A percentile compares a stretch with the other conserved stretches of the same genome.
Evolutionary conservation across 306 rosid species (phyloP).

Genomic region (Cicer chorassanicum): DNA sequence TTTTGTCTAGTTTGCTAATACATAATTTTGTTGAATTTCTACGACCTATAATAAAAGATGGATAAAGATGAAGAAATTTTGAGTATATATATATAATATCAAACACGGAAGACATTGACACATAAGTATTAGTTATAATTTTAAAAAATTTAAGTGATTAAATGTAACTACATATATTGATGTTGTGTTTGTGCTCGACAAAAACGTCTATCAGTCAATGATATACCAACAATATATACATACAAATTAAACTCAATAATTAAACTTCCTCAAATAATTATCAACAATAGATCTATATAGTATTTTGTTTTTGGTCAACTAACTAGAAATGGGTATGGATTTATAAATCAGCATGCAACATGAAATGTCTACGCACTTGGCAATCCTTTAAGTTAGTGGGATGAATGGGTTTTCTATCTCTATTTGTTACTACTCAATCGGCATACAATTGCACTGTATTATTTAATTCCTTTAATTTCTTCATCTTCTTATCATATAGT

Average conservation of each 20-base stretch:
- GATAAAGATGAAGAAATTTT: too few species aligned
- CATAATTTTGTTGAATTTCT: too few species aligned
- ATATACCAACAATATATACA: too few species aligned
- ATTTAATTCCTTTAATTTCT: background rate
- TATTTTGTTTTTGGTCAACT: constrained; percentile 14
- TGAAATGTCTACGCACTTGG: constrained; percentile 29
- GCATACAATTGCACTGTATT: background rate
- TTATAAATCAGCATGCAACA: constrained; percentile 10
- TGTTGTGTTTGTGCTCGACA: too few species aligned
- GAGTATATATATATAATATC: too few species aligned
- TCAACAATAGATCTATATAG: background rate
- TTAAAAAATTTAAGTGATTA: too few species aligned
- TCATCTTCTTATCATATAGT: constrained; percentile 1
- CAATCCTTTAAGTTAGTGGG: constrained; percentile 19
- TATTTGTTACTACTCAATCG: constrained; percentile 14
- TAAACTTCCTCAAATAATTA: background rate
- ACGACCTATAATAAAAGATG: too few species aligned
- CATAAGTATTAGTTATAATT: too few species aligned
- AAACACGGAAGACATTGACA: too few species aligned
- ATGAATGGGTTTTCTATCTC: constrained; percentile 20
- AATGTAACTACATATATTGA: too few species aligned
- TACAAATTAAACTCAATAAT: background rate
- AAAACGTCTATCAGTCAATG: too few species aligned
- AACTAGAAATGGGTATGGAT: constrained; percentile 9
- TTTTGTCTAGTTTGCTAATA: too few species aligned